A percentile compares a stretch with the other conserved stretches of the same genome.
These are phyloP conservation scores for Rhododendron molle DNA, from an alignment of 148 eudicot species.

Conservation along the genomic window DNA sequence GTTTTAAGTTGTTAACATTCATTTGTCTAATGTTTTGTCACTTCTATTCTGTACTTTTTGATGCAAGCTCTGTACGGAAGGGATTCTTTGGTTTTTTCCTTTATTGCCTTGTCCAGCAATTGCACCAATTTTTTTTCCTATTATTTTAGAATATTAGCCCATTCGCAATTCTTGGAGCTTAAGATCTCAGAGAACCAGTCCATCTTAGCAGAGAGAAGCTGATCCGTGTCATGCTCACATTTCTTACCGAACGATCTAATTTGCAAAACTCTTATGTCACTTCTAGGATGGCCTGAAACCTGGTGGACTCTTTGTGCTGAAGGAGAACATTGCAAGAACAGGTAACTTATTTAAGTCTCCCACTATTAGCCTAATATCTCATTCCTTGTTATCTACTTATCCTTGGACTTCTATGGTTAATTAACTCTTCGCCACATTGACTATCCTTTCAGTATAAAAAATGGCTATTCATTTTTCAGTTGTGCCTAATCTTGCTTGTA, in stretches of 20 bases:
- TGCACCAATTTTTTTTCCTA: no score
- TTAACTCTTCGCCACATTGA: background rate
- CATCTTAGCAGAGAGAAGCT: background rate
- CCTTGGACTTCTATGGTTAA: background rate
- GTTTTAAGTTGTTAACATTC: background rate
- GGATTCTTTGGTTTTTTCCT: background rate
- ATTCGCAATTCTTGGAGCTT: background rate
- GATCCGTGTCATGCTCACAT: background rate
- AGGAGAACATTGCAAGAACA: conserved; percentile 79
- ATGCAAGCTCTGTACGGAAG: background rate
- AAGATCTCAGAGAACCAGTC: background rate
- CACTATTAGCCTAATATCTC: background rate
- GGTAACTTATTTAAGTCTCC: conserved; percentile 36
- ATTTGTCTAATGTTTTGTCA: background rate
- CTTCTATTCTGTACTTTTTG: background rate
- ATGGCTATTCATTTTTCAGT: background rate
- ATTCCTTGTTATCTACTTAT: background rate
- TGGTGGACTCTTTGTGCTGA: conserved; percentile 79
- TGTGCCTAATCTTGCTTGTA: background rate
- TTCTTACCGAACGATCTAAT: background rate
- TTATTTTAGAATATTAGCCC: background rate
- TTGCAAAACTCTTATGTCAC: background rate
- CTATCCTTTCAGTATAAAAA: background rate
- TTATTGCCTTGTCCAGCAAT: background rate
- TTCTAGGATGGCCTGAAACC: conserved; percentile 83